These are phyloP conservation scores for Diaporthe vaccinii DNA, from an alignment of 2,329 filamentous ascomycete genomes.

Conservation along the genomic window DNA sequence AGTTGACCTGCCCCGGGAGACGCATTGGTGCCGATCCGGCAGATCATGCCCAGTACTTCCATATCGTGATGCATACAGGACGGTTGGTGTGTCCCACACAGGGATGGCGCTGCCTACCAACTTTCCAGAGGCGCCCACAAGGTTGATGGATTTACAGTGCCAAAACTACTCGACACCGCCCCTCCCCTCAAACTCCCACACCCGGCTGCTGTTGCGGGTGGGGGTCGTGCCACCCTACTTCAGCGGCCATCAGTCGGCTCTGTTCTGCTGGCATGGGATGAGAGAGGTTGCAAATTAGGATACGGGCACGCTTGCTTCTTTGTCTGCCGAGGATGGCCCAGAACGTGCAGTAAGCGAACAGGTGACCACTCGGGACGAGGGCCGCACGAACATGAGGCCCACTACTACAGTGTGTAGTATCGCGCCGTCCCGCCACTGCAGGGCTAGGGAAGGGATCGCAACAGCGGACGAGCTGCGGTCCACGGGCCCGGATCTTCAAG, in stretches of 20 bases:
- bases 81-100: constrained; percentile 11
- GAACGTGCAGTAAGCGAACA: constrained; percentile 10
- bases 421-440: constrained; percentile 31
- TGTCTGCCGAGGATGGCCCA: constrained; percentile 12
- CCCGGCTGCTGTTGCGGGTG: background rate
- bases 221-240: background rate
- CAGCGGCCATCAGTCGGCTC: constrained; percentile 5
- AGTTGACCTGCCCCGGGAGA: constrained; percentile 17
- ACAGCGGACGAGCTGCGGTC: constrained; percentile 2
- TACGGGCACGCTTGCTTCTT: constrained; percentile 6
- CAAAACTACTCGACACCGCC: constrained; percentile 4
- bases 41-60: constrained; percentile 22
- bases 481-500: constrained; percentile 17
- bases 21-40: constrained; percentile 23
- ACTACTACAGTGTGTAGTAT: constrained; percentile 30
- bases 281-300: background rate
- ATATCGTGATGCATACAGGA: constrained; percentile 19
- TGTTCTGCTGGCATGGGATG: background rate
- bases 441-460: constrained; percentile 31
- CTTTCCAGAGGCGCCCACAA: background rate
- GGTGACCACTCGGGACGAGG: constrained; percentile 25
- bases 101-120: constrained; percentile 14
- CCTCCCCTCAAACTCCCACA: background rate
- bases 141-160: background rate
- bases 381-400: constrained; percentile 27